Evolutionary conservation across 768 basidiomycete species (phyloP).

Genomic region (Podaxis sp.): DNA sequence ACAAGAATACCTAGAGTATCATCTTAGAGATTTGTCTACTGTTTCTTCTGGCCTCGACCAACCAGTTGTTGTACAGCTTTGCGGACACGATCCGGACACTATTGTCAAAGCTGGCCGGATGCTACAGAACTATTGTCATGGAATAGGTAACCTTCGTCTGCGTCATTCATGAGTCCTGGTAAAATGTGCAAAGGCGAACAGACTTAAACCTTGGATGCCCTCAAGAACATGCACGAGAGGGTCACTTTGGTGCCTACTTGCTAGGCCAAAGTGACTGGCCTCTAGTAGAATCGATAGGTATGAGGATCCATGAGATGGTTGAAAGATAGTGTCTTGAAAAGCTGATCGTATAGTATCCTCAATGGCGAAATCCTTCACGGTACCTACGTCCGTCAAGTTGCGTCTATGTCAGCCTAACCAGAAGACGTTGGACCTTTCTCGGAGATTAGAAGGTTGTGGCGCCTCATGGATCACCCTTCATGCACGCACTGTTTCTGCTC

Average conservation of each 20-base stretch:
- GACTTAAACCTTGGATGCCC: slow-evolving; percentile 85
- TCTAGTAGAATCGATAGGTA: slow-evolving; percentile 62
- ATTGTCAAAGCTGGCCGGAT: slow-evolving; percentile 61
- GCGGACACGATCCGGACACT: slow-evolving; percentile 64
- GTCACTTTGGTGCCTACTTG: slow-evolving; percentile 76
- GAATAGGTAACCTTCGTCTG: slow-evolving; percentile 50
- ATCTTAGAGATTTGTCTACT: slow-evolving; percentile 52
- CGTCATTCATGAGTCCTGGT: slow-evolving; percentile 4
- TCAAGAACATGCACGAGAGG: slow-evolving; percentile 62
- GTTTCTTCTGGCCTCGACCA: slow-evolving; percentile 24
- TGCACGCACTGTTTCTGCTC: slow-evolving; percentile 69
- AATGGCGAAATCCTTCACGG: slow-evolving; percentile 58
- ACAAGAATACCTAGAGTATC: slow-evolving; percentile 60
- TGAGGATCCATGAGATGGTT: slow-evolving; percentile 12
- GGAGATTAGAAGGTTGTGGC: slow-evolving; percentile 60
- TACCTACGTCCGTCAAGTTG: slow-evolving; percentile 68
- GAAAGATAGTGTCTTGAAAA: background rate
- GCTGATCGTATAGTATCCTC: slow-evolving; percentile 48
- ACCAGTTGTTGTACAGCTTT: slow-evolving; percentile 71
- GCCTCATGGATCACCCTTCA: slow-evolving; percentile 73
- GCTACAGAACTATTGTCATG: slow-evolving; percentile 61
- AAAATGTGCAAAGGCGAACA: slow-evolving; percentile 26
- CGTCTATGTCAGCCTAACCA: slow-evolving; percentile 52
- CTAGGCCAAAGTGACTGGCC: slow-evolving; percentile 73
- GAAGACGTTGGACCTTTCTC: slow-evolving; percentile 55